These are phyloP conservation scores for Trichoderma cornu-damae DNA, from an alignment of 2,329 filamentous ascomycete genomes.

Conservation along the genomic window DNA sequence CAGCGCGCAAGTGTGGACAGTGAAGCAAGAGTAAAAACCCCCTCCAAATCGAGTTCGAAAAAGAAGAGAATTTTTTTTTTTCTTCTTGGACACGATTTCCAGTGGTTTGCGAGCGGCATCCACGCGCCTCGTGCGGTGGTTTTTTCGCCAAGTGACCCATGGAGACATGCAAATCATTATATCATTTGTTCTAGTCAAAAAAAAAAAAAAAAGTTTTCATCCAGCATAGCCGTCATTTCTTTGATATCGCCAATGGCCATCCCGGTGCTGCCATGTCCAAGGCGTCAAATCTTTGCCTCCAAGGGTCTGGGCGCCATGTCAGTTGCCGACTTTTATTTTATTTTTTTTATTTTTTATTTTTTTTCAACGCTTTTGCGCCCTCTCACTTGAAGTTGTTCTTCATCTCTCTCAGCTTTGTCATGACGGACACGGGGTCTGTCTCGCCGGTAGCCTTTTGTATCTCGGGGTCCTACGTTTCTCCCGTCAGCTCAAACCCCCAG, in stretches of 20 bases:
- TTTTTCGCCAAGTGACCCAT: constrained; percentile 33
- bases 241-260: background rate
- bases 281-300: constrained; percentile 20
- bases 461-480: constrained; percentile 60
- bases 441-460: constrained; percentile 81
- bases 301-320: constrained; percentile 26
- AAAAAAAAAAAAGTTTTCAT: too few species aligned
- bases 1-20: constrained; percentile 63
- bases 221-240: too few species aligned
- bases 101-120: constrained; percentile 30
- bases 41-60: constrained; percentile 24
- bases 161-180: constrained; percentile 40
- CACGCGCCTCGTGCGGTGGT: constrained; percentile 24
- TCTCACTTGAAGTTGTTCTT: constrained; percentile 72
- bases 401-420: constrained; percentile 80
- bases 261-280: background rate
- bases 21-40: constrained; percentile 61
- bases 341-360: too few species aligned
- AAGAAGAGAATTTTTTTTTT: too few species aligned
- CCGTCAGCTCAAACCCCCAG: background rate
- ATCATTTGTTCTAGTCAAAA: background rate
- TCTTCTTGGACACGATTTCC: constrained; percentile 27
- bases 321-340: background rate
- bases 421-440: constrained; percentile 74
- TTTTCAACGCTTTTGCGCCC: background rate